Evolutionary conservation across 1,284 basidiomycete species (phyloP).

Genomic region (Austroboletus rostrupii): DNA sequence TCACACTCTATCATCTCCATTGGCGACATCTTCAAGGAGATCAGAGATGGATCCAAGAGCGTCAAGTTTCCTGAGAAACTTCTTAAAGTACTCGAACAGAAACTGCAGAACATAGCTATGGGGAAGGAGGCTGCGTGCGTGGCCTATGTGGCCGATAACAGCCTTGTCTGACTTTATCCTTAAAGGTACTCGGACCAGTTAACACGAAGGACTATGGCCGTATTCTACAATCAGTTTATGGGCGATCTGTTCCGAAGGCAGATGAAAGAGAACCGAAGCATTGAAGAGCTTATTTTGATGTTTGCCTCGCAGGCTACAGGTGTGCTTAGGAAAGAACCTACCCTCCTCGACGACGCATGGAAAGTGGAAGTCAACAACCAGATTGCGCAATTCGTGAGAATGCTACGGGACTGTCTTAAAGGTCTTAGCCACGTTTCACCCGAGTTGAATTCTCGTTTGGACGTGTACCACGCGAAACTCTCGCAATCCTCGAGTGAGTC

Average conservation of each 20-base stretch:
- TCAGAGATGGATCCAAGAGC: slow-evolving; percentile 71
- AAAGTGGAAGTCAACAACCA: slow-evolving; percentile 90
- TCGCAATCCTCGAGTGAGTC: slow-evolving; percentile 61
- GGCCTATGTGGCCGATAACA: slow-evolving; percentile 1
- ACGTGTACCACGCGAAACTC: slow-evolving; percentile 80
- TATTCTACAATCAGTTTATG: slow-evolving; percentile 87
- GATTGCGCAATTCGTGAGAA: slow-evolving; percentile 81
- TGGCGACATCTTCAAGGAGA: slow-evolving; percentile 78
- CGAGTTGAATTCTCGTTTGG: slow-evolving; percentile 78
- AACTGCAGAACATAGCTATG: slow-evolving; percentile 87
- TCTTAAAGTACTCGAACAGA: slow-evolving; percentile 82
- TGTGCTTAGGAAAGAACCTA: slow-evolving; percentile 79
- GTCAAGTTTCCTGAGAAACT: slow-evolving; percentile 92
- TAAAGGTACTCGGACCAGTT: slow-evolving; percentile 82
- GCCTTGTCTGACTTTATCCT: slow-evolving; percentile 3
- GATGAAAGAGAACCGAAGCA: slow-evolving; percentile 94
- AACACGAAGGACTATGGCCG: slow-evolving; percentile 82
- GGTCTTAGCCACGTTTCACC: slow-evolving; percentile 73
- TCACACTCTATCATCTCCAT: slow-evolving; percentile 74
- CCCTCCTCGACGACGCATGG: slow-evolving; percentile 79
- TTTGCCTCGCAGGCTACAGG: slow-evolving; percentile 89
- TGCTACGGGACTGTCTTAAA: slow-evolving; percentile 78
- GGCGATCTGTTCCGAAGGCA: slow-evolving; percentile 81
- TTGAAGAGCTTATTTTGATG: slow-evolving; percentile 94
- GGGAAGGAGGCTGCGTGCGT: slow-evolving; percentile 82